Evolutionary conservation across 2,329 filamentous ascomycete species (phyloP), one percentile per base, ranked within the genome.

Genomic region (Xylaria sp.): DNA sequence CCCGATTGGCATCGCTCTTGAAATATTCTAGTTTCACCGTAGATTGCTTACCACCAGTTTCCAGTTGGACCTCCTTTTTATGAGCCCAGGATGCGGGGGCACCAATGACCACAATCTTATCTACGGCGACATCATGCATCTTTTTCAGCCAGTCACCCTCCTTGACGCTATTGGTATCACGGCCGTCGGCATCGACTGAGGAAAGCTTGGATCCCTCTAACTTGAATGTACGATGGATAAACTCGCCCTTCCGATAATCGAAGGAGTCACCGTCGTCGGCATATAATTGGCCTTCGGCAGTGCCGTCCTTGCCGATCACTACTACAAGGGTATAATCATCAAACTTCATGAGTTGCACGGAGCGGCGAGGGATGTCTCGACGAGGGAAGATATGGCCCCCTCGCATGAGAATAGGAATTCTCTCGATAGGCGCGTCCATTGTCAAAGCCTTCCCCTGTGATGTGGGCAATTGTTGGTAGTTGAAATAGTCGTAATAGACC

Each of bases 311-410:
- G 72, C 88, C 84, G 18, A 97, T 83, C 0, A 88, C 87, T 2
- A 98, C 85, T 2, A 99, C 90, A 1, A 99, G 87, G 0, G 96
- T 99, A 83, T 97, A 97, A 46, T 97, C 94, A 78, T 99, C 96
- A 80, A 90, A 97, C 75, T 89, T 91, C 96, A 98, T 98, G 53
- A 97, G 85, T 23, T 92, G 90, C 66, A 89, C 92, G 66, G 93
- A 97, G 68, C 95, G 90, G 64, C 96, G 89, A 4, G 94, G 94
- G 28, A 90, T 89, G 76, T 99, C 96, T 72, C 95, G 93, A 65
- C 96, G 92, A 2, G 94, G 91, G 75, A 98, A 90, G 74, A 99
- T 91, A 79, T 98, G 93, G 1, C 96, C 96, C 55, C 93, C 95
- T 73, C 92, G 93, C 91, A 98, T 96, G 52, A 99, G 85, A 15